Base-by-base conservation (phyloP, 2,329 filamentous ascomycete genomes). In the Paraphaeosphaeria minitans region DNA sequence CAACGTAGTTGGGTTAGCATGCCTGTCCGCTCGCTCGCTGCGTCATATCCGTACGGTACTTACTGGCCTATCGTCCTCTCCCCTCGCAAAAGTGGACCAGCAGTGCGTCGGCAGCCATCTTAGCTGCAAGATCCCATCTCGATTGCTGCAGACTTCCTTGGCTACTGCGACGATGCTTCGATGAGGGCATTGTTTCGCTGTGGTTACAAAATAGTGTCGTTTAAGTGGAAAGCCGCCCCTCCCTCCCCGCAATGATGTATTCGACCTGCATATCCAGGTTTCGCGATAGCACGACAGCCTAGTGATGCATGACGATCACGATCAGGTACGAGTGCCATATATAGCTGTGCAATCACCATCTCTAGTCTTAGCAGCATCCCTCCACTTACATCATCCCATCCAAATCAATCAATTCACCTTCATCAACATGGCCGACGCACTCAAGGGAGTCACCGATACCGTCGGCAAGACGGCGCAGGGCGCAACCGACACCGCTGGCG, bases 241-340 rank as follows among this genome's bases (percentile, higher is more conserved):
- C 37, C 19, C 5, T 50, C 47, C 47, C 47, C 47, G 47, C 47
- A 50, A 50, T 50, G 47, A 50, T 29, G 24, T 50, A 50, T 4
- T 33, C 8, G 19, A 50, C 29, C 19, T 29, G 47, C 47, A 50
- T 48, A 50, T 37, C 29, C 47, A 37, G 24, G 47, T 50, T 50
- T 33, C 19, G 9, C 3, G 9, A 19, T 37, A 14, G 19, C 31
- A 50, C 47, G 24, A 19, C 4, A 33, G 35, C n/a, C 12, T 19
- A 50, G 47, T 50, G 47, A 50, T 31, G 47, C 47, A 37, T 2
- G n/a, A 22, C 47, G 37, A 33, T 29, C 24, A n/a, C 31, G 14
- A 21, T 29, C 24, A n/a, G n/a, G 6, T 39, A 39, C 37, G 4
- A 39, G 46, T 48, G 21, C 22, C 27, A 31, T 46, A 50, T 50